Conservation (phyloP, 192 early-diverging fungal species). For the Coemansia interrupta region DNA sequence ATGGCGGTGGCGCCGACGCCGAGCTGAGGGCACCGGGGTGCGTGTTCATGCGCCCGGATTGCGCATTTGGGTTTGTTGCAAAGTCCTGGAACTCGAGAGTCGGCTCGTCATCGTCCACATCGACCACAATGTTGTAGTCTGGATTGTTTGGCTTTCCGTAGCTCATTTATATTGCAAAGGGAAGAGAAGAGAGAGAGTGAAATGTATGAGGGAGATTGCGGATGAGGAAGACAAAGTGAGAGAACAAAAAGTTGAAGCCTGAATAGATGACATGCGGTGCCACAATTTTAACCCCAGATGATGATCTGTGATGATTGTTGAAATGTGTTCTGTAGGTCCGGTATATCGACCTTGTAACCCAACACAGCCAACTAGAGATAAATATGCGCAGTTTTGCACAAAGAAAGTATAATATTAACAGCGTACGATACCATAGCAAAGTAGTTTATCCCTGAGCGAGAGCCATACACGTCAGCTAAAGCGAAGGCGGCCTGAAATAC, state of each 20-base stretch:
- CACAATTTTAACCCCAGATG: too few species aligned
- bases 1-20: conserved; percentile 32
- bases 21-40: background rate
- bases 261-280: background rate
- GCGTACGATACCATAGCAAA: too few species aligned
- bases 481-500: conserved; percentile 57
- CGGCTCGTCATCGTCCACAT: conserved; percentile 54
- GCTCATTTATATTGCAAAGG: conserved; percentile 3
- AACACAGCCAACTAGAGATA: too few species aligned
- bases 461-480: conserved; percentile 8
- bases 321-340: too few species aligned
- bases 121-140: conserved; percentile 55
- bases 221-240: background rate
- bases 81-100: conserved; percentile 54
- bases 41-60: conserved; percentile 33
- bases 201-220: background rate
- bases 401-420: too few species aligned
- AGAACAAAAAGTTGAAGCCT: background rate
- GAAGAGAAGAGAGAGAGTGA: background rate
- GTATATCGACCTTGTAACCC: too few species aligned
- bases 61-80: conserved; percentile 31
- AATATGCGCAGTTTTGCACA: too few species aligned
- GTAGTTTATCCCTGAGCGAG: too few species aligned
- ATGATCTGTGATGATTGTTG: too few species aligned
- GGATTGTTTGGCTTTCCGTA: conserved; percentile 14